These are phyloP conservation scores for Talaromyces marneffei DNA, from an alignment of 2,329 filamentous ascomycete genomes.

Conservation along the genomic window DNA sequence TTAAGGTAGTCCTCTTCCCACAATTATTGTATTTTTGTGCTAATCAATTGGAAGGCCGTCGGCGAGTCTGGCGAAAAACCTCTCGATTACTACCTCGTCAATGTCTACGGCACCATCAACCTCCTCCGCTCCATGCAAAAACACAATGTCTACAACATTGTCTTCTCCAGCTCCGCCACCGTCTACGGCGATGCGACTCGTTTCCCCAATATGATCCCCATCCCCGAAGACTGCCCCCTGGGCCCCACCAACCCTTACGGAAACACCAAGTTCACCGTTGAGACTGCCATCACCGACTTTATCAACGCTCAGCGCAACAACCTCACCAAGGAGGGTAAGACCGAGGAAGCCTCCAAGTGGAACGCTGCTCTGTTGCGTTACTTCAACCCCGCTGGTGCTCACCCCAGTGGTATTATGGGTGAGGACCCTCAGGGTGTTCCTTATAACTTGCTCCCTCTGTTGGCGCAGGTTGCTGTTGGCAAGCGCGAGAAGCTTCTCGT, in stretches of 20 bases:
- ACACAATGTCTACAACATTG: slow-evolving; percentile 91
- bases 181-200: slow-evolving; percentile 97
- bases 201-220: slow-evolving; percentile 97
- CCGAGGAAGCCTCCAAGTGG: slow-evolving; percentile 68
- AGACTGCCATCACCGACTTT: slow-evolving; percentile 85
- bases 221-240: slow-evolving; percentile 92
- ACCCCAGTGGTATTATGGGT: slow-evolving; percentile 94
- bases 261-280: slow-evolving; percentile 89
- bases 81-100: slow-evolving; percentile 96
- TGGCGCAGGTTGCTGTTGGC: slow-evolving; percentile 93
- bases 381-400: slow-evolving; percentile 94
- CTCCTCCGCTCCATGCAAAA: slow-evolving; percentile 81
- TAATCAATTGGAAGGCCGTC: slow-evolving; percentile 61
- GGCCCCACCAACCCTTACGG: slow-evolving; percentile 97
- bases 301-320: slow-evolving; percentile 82
- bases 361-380: slow-evolving; percentile 91
- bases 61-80: slow-evolving; percentile 92
- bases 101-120: slow-evolving; percentile 84
- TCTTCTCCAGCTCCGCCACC: slow-evolving; percentile 96
- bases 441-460: slow-evolving; percentile 88
- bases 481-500: slow-evolving; percentile 91
- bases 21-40: slow-evolving; percentile 1
- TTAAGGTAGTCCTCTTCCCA: slow-evolving; percentile 60
- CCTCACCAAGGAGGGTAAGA: slow-evolving; percentile 70
- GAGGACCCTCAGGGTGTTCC: slow-evolving; percentile 95